phyloP scores from a whole-genome alignment of 495 filamentous ascomycete species.

The Lepidopterella palustris region DNA sequence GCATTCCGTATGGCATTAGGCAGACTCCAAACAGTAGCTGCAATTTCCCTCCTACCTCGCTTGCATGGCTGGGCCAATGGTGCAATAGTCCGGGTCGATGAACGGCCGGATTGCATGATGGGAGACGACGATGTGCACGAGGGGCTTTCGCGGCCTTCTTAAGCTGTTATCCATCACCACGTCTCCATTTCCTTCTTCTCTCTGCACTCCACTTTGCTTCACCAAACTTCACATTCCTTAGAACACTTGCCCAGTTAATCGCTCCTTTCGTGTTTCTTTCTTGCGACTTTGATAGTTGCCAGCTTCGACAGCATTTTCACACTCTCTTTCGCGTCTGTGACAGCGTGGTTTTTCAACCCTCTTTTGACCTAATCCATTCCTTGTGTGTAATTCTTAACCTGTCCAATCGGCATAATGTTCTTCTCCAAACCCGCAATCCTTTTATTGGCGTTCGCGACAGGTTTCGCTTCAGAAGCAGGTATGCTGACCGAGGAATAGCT shows the following conservation, averaged over 20 bases:
- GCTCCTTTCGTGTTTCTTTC: conserved; percentile 7
- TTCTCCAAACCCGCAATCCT: conserved; percentile 16
- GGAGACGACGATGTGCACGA: not conserved
- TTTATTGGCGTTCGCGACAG: conserved; percentile 23
- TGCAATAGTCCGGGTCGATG: not conserved
- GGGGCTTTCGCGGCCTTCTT: not conserved
- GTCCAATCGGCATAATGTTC: conserved; percentile 16
- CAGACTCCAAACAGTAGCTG: not conserved
- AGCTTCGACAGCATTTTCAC: conserved; percentile 13
- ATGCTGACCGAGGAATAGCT: not conserved
- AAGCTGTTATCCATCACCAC: not conserved
- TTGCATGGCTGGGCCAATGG: not conserved
- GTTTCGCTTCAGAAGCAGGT: conserved; percentile 17
- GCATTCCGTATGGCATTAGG: conserved; percentile 1
- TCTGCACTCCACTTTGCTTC: conserved; percentile 3
- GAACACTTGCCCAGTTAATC: not conserved
- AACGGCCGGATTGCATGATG: conserved; percentile 5
- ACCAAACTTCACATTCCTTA: conserved; percentile 11
- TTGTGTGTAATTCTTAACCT: conserved; percentile 19
- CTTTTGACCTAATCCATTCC: conserved; percentile 21
- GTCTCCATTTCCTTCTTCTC: not conserved
- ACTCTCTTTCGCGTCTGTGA: conserved; percentile 21
- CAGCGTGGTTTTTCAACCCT: conserved; percentile 13
- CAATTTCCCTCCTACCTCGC: not conserved
- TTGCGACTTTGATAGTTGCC: conserved; percentile 28